phyloP scores from a whole-genome alignment of 75 land plant species.

The Pseudotsuga menziesii region DNA sequence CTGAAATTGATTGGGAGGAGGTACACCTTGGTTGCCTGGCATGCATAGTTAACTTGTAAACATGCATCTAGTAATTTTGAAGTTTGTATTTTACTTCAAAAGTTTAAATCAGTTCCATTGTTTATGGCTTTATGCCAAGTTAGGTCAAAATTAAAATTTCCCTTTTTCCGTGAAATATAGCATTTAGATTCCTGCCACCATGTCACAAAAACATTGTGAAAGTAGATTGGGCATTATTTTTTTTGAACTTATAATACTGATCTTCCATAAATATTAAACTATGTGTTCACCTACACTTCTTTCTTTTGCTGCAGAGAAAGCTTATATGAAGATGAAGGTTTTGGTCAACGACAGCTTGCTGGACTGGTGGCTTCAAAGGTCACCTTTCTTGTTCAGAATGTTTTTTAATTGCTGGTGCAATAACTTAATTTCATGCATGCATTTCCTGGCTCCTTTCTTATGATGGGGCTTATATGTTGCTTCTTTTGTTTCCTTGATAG shows the following conservation, averaged over 20 bases:
- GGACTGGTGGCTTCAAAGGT: slow-evolving; percentile 54
- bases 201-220: neutral
- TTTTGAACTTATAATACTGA: neutral
- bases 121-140: neutral
- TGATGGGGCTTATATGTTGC: neutral
- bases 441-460: neutral
- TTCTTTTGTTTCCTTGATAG: slow-evolving; percentile 10
- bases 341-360: slow-evolving; percentile 38
- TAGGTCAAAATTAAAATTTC: neutral
- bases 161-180: neutral
- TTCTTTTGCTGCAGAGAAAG: slow-evolving; percentile 25
- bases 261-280: neutral
- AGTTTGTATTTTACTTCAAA: neutral
- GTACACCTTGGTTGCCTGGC: neutral
- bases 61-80: neutral
- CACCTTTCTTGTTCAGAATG: no score
- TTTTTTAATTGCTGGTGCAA: neutral
- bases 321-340: slow-evolving; percentile 44
- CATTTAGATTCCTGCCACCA: neutral
- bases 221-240: neutral
- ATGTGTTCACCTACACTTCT: neutral
- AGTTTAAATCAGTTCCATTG: neutral
- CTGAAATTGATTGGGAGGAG: neutral
- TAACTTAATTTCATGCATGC: neutral
- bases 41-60: neutral